Evolutionary conservation across 1,139 yeast genomes (phyloP), one percentile per base, ranked within the genome.

Genomic region (Candida glucosophila): DNA sequence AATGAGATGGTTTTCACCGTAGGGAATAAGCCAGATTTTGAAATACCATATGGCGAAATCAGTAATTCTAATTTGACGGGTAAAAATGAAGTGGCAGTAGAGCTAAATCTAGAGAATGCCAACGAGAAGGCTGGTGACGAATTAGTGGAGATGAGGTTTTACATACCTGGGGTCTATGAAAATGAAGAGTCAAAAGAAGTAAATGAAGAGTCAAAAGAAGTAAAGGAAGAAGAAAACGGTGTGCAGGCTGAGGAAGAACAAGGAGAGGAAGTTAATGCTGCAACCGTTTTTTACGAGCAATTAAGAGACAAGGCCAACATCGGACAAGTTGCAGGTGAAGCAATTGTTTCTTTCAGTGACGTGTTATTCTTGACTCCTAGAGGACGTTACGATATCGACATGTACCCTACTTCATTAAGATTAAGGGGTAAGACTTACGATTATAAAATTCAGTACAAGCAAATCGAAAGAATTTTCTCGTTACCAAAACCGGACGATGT

Each of bases 391-490:
- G 98, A 92, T 52, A 81, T 90, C 41, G 97, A 88, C 53, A 80
- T 90, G 79, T 90, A 83, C 55, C 77, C 85, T 22, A 73, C 75
- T 15, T 82, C 93, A 22, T 73, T 92, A 55, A 77, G 98, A 51
- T 67, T 90, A 31, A 77, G 98, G 47, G 99, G 99, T 53, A 90
- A 90, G 57, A 90, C 98, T 3, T 90, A 92, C 56, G 98, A 90
- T 54, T 92, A 90, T 67, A 92, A 90, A 58, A 73, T 92, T 33
- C 95, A 83, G 50, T 90, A 83, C 56, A 71, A 77, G 45, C 93
- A 85, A 48, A 79, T 90, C 37, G 95, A 88, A 53, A 69, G 95
- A 45, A 75, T 90, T 26, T 90, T 90, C 43, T 75, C 94, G 12
- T 67, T 90, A 37, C 98, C 98, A 19, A 86, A 86, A 48, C 88